These are phyloP conservation scores for Rubus idaeus DNA, from an alignment of 306 rosid genomes.

Conservation along the genomic window DNA sequence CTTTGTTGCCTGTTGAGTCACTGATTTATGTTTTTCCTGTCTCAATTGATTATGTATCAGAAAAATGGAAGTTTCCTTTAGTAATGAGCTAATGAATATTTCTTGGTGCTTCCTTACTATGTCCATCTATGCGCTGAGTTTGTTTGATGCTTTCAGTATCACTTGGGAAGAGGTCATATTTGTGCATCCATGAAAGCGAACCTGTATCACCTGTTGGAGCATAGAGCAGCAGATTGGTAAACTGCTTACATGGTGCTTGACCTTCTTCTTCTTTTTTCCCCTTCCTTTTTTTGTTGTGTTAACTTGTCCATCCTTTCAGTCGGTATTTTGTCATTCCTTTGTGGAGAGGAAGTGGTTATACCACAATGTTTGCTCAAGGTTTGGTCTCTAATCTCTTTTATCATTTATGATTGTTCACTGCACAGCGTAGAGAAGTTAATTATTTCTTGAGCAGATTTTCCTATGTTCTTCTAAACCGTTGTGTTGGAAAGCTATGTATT, in stretches of 20 bases:
- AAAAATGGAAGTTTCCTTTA: background rate
- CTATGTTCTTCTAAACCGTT: background rate
- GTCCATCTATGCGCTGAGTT: background rate
- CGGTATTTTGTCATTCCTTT: conserved; percentile 86
- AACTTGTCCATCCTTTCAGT: conserved; percentile 41
- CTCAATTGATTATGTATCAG: background rate
- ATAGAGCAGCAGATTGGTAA: conserved; percentile 84
- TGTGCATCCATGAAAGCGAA: conserved; percentile 79
- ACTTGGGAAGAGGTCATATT: conserved; percentile 91
- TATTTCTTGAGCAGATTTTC: background rate
- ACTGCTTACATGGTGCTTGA: conserved; percentile 6
- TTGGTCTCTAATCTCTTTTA: conserved; percentile 28
- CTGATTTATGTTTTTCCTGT: background rate
- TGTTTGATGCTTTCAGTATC: conserved; percentile 52
- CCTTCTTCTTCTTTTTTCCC: background rate
- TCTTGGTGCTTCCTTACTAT: background rate
- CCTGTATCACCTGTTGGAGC: conserved; percentile 75
- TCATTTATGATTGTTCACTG: background rate
- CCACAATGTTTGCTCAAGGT: conserved; percentile 94
- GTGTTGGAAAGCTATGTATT: background rate
- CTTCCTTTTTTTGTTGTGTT: conserved; percentile 21
- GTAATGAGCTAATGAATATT: background rate
- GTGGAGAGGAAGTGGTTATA: conserved; percentile 90
- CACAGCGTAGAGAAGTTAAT: background rate
- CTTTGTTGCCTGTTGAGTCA: conserved; percentile 1